A percentile compares a stretch with the other conserved stretches of the same genome.
phyloP scores from a whole-genome alignment of 2,329 filamentous ascomycete genomes.

The Tolypocladium capitatum region DNA sequence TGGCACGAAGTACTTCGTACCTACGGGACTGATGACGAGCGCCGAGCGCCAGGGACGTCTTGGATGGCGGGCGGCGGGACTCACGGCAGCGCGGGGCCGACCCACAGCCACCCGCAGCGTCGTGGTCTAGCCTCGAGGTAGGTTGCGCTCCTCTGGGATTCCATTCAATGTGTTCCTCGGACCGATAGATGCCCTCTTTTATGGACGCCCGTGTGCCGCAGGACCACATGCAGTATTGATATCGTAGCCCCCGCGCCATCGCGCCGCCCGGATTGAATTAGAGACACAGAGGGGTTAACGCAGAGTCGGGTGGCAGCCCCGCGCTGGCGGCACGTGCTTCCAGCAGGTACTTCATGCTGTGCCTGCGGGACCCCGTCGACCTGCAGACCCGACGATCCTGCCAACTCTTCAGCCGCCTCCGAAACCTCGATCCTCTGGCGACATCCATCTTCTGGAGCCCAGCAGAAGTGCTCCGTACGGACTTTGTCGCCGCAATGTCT shows the following conservation, averaged over 20 bases:
- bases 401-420: background rate
- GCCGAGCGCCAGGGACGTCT: background rate
- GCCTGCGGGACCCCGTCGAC: too few relatives aligned
- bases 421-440: background rate
- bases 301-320: too few relatives aligned
- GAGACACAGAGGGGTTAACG: background rate
- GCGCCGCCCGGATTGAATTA: background rate
- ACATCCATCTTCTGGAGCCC: background rate
- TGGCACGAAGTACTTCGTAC: background rate
- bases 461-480: background rate
- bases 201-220: too few relatives aligned
- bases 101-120: background rate
- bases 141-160: background rate
- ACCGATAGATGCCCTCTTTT: too few relatives aligned
- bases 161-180: too few relatives aligned
- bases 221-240: too few relatives aligned
- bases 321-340: background rate
- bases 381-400: too few relatives aligned
- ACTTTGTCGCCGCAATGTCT: constrained; percentile 5
- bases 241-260: too few relatives aligned
- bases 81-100: background rate
- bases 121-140: background rate
- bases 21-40: background rate
- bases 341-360: too few relatives aligned
- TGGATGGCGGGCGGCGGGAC: background rate